Evolutionary conservation across 306 rosid species (phyloP).

Genomic region (Cicer cuneatum): DNA sequence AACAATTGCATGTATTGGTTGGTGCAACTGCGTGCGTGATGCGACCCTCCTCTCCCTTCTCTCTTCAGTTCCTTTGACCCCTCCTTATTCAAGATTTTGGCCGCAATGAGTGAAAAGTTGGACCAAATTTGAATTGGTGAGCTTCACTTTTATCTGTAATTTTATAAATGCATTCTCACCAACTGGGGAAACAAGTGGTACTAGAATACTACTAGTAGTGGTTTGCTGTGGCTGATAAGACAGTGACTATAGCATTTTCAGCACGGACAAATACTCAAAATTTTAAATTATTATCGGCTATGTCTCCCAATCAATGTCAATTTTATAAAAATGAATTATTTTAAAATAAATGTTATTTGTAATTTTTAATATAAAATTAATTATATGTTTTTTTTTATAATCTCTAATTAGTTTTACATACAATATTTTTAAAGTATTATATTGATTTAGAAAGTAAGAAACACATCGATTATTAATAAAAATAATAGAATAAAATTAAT

Average conservation of each 20-base stretch:
- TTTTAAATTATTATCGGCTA: not conserved
- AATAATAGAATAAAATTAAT: too few relatives aligned
- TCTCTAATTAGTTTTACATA: too few relatives aligned
- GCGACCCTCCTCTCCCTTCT: not conserved
- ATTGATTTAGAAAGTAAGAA: too few relatives aligned
- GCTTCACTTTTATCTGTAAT: not conserved
- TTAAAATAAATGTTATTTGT: too few relatives aligned
- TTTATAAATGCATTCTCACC: not conserved
- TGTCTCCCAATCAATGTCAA: too few relatives aligned
- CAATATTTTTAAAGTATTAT: too few relatives aligned
- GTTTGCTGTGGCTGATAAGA: not conserved
- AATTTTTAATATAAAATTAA: too few relatives aligned
- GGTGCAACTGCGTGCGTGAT: slow-evolving; percentile 17
- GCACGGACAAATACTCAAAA: not conserved
- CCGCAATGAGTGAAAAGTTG: not conserved
- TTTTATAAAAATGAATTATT: too few relatives aligned
- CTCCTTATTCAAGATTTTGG: not conserved
- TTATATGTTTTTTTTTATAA: too few relatives aligned
- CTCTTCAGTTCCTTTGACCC: not conserved
- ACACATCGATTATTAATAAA: too few relatives aligned
- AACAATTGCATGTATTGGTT: not conserved
- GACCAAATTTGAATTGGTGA: not conserved
- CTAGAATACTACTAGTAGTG: not conserved
- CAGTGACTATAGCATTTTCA: not conserved
- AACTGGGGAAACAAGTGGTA: not conserved